Evolutionary conservation across 2,329 filamentous ascomycete genomes (phyloP), one percentile per base, ranked within the genome.

Genomic region (Ambrosiella cleistominuta): DNA sequence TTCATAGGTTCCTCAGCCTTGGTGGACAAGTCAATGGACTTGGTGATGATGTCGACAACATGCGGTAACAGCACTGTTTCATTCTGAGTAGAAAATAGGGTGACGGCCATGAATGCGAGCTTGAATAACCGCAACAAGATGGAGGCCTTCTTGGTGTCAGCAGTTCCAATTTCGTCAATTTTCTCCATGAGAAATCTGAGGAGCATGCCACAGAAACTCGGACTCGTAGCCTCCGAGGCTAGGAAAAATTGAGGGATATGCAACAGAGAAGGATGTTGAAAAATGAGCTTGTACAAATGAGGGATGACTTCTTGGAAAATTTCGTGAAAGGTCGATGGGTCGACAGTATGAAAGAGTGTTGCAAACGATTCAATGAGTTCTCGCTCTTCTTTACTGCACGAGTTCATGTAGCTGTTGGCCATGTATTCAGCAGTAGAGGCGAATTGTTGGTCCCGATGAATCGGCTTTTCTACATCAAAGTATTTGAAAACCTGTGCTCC

Each of bases 221-320:
- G 90, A 35, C 90, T 96, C 0, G 94, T 99, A 3, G 91, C 91
- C 72, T 99, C 93, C 65, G 90, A 96, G n/a, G 94, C 93, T 56
- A 99, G 80, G 71, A 98, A 93, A 70, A 97, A 99, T 67, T 99
- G 93, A 6, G 93, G 91, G 59, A 98, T 87, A 69, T 98, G 93
- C 56, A 98, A 77, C 44, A 99, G 76, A 35, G 88, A 87, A 1
- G 89, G 89, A 69, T 99, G 93, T 68, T 97, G 88, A 68, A 97
- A 95, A 71, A 95, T 96, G 78, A 97, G 91, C 62, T 95, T 86
- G 68, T 98, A 97, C 42, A 99, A 80, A 69, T 88, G 88, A 42
- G 91, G 91, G 61, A 99, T 97, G 72, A 97, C 93, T 61, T 90
- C 88, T 67, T 95, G 88, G 69, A 98, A 99, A 45, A 98, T 89